Percentiles rank a stretch among this genome's conserved stretches.
Evolutionary conservation across 225 moss, liverwort and hornwort species (phyloP).

Genomic region (Neckera pumila): DNA sequence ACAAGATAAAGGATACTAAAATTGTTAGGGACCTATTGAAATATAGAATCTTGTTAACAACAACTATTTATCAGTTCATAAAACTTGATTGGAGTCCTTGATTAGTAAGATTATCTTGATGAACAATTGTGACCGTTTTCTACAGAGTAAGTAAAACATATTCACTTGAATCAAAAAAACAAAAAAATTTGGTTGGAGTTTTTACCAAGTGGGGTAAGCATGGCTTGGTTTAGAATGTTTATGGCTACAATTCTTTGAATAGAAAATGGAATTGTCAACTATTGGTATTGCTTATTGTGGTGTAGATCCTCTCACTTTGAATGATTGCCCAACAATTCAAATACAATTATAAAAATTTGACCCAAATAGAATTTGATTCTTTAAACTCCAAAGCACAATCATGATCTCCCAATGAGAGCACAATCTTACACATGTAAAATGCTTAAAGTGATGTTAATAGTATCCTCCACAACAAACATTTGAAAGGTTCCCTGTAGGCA

Average conservation of each 20-base stretch:
- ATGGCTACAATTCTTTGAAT: no score
- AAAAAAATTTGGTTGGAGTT: accelerated
- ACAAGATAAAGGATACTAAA: neutral
- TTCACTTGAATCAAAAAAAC: neutral
- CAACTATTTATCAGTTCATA: neutral
- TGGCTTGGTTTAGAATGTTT: neutral
- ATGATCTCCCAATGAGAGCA: neutral
- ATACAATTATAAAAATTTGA: no score
- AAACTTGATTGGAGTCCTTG: neutral
- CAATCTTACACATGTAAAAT: neutral
- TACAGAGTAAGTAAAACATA: accelerated
- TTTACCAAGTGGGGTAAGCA: neutral
- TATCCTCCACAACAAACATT: no score
- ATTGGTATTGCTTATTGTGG: accelerated
- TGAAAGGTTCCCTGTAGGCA: no score
- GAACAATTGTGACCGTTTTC: accelerated
- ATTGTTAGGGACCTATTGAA: neutral
- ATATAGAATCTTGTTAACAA: accelerated
- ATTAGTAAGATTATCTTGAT: accelerated
- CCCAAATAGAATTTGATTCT: neutral
- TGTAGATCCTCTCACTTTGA: neutral
- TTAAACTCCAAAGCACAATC: neutral
- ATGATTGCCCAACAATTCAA: neutral
- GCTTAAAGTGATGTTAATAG: neutral
- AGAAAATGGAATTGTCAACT: neutral